phyloP scores from a whole-genome alignment of 345 rosid genomes.

The Lenwebbia sp. region DNA sequence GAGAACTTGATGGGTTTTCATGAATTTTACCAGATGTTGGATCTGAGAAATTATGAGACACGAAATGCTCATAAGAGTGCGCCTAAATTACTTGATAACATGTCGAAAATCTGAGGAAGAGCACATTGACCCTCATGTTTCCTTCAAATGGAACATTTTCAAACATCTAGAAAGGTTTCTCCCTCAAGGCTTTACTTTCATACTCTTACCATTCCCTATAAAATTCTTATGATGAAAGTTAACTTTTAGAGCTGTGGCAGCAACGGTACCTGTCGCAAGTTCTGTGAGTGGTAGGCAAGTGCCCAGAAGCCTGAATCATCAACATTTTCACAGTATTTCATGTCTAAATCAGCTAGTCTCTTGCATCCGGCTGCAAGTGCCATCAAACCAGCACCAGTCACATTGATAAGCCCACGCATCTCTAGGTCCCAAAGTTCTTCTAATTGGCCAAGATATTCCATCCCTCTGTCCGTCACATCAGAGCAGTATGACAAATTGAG shows the following conservation, averaged over 20 bases:
- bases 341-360: conserved; percentile 56
- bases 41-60: not conserved
- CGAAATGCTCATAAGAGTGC: not conserved
- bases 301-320: conserved; percentile 78
- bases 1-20: not conserved
- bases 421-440: conserved; percentile 61
- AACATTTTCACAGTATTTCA: conserved; percentile 60
- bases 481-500: conserved; percentile 77
- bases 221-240: not conserved
- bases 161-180: not conserved
- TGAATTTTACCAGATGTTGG: not conserved
- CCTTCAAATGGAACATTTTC: not conserved
- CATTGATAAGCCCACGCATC: conserved; percentile 46
- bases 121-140: not conserved
- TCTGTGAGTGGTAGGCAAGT: conserved; percentile 49
- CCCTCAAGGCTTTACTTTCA: not conserved
- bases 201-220: not conserved
- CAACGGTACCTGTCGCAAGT: conserved; percentile 68
- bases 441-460: conserved; percentile 34
- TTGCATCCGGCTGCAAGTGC: conserved; percentile 54
- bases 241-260: not conserved
- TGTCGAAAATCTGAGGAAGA: not conserved
- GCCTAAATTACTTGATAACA: not conserved
- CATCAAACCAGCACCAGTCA: conserved; percentile 54
- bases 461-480: conserved; percentile 54